phyloP scores from a whole-genome alignment of 1,284 basidiomycete genomes.

The Fomitopsis betulina region DNA sequence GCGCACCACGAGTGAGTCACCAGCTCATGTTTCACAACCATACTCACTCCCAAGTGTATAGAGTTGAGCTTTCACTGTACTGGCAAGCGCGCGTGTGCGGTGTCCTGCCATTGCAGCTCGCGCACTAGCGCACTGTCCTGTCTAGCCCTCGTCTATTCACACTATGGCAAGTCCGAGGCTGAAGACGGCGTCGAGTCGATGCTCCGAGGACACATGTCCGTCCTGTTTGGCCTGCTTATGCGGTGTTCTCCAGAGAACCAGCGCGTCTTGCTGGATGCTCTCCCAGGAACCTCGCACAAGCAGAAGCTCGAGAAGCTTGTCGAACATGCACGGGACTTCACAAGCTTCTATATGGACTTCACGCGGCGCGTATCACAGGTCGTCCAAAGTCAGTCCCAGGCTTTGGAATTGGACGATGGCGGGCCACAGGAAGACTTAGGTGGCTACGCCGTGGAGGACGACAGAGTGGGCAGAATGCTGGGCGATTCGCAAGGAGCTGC shows the following conservation, averaged over 20 bases:
- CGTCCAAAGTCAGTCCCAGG: slow-evolving; percentile 18
- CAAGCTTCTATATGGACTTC: slow-evolving; percentile 45
- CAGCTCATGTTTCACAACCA: neutral
- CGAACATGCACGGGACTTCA: slow-evolving; percentile 53
- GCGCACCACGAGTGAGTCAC: slow-evolving; percentile 41
- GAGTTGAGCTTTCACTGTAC: slow-evolving; percentile 47
- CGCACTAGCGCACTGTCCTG: slow-evolving; percentile 41
- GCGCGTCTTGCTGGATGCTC: slow-evolving; percentile 34
- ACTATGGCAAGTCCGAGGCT: slow-evolving; percentile 24
- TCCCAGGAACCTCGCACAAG: slow-evolving; percentile 33
- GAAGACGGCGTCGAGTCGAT: slow-evolving; percentile 33
- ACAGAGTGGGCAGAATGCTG: slow-evolving; percentile 13
- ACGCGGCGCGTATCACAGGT: slow-evolving; percentile 26
- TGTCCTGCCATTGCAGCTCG: slow-evolving; percentile 43
- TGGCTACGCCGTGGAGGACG: slow-evolving; percentile 14
- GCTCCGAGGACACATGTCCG: slow-evolving; percentile 63
- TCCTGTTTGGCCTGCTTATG: slow-evolving; percentile 70
- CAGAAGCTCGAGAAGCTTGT: slow-evolving; percentile 43
- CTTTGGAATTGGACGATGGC: slow-evolving; percentile 12
- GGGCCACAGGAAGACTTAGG: slow-evolving; percentile 18
- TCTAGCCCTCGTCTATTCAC: slow-evolving; percentile 39
- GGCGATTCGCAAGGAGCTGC: slow-evolving; percentile 35
- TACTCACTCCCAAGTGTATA: slow-evolving; percentile 15
- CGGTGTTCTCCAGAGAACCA: slow-evolving; percentile 41
- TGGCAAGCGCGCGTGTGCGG: slow-evolving; percentile 39